Evolutionary conservation across 2,329 filamentous ascomycete species (phyloP).

Genomic region (Alternaria postmessia): DNA sequence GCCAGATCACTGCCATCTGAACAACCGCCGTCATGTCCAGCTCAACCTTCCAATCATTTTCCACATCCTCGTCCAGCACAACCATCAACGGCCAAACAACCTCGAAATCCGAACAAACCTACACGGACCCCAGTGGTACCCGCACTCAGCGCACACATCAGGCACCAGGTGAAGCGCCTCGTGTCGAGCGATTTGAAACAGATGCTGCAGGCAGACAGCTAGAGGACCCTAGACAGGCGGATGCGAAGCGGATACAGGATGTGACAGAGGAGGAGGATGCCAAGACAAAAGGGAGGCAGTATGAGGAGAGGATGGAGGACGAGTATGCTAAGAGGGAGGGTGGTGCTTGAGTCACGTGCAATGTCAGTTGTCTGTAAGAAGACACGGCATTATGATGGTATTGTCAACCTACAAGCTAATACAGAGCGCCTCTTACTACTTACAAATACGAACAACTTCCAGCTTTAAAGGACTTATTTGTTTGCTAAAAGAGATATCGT

Average conservation of each 20-base stretch:
- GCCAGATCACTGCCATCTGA: background rate
- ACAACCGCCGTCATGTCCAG: constrained; percentile 17
- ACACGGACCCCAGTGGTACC: constrained; percentile 41
- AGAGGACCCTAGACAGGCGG: constrained; percentile 11
- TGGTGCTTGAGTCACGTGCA: constrained; percentile 40
- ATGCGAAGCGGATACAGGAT: constrained; percentile 38
- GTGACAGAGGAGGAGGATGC: constrained; percentile 44
- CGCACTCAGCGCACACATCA: constrained; percentile 36
- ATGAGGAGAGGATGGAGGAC: constrained; percentile 54
- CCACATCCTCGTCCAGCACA: constrained; percentile 32
- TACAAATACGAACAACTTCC: background rate
- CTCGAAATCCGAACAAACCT: constrained; percentile 34
- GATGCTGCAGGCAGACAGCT: constrained; percentile 33
- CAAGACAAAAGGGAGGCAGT: constrained; percentile 48
- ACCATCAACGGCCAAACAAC: constrained; percentile 42
- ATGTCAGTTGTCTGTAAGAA: background rate
- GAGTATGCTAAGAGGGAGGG: constrained; percentile 57
- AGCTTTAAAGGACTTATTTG: background rate
- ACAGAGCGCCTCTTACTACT: background rate
- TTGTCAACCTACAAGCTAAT: background rate
- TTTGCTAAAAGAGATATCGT: background rate
- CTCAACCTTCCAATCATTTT: constrained; percentile 39
- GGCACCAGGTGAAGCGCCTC: constrained; percentile 34
- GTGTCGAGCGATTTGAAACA: constrained; percentile 37
- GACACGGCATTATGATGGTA: background rate